Percentiles rank a stretch among this genome's conserved stretches.
Conservation (phyloP, 2,329 filamentous ascomycete species). For the Xylaria polymorpha region DNA sequence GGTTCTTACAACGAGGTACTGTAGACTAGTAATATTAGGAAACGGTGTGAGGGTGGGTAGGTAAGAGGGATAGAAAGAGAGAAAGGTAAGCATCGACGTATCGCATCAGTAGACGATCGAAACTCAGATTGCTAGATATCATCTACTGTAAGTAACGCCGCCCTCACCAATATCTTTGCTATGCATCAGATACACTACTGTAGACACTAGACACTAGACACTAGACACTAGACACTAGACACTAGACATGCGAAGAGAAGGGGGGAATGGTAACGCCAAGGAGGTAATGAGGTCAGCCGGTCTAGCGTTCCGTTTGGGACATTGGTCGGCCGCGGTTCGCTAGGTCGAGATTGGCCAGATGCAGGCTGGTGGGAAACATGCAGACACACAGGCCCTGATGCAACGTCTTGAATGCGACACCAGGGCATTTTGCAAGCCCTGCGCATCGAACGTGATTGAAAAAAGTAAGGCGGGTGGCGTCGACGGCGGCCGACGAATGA, state of each 20-base stretch:
- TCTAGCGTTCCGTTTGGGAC: constrained; percentile 34
- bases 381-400: constrained; percentile 38
- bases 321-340: constrained; percentile 32
- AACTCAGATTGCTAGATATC: constrained; percentile 1
- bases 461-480: constrained; percentile 52
- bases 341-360: constrained; percentile 32
- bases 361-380: constrained; percentile 31
- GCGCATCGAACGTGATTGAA: constrained; percentile 37
- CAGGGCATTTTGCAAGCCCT: constrained; percentile 38
- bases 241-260: constrained; percentile 10
- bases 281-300: constrained; percentile 34
- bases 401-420: constrained; percentile 27
- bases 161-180: background rate
- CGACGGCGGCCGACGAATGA: constrained; percentile 45
- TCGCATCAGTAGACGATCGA: constrained; percentile 22
- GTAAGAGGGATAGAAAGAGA: constrained; percentile 11
- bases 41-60: constrained; percentile 18
- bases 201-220: no score
- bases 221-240: no score
- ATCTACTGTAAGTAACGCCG: background rate
- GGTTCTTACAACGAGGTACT: constrained; percentile 21
- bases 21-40: constrained; percentile 18
- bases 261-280: constrained; percentile 22
- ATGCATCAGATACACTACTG: background rate
- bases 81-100: constrained; percentile 24